These are phyloP conservation scores for Garcia nutans DNA, from an alignment of 345 rosid species.

Conservation along the genomic window DNA sequence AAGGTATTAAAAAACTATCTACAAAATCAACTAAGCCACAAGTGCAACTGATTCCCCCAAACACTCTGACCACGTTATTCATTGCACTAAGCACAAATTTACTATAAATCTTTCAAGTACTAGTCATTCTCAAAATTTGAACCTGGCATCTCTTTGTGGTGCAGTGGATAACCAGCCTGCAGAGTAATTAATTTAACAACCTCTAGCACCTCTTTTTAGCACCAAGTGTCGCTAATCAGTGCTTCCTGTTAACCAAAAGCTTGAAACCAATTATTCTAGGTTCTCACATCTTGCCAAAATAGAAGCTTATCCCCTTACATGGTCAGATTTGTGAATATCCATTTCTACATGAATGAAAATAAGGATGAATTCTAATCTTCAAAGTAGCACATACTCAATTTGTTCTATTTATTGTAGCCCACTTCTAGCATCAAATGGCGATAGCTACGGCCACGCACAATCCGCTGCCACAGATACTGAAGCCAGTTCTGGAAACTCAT, in stretches of 20 bases:
- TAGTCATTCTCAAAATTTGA: neutral
- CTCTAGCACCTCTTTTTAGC: neutral
- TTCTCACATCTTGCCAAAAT: neutral
- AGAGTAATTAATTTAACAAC: neutral
- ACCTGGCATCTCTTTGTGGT: neutral
- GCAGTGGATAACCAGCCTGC: neutral
- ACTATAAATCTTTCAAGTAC: neutral
- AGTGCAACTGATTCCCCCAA: neutral
- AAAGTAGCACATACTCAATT: constrained; percentile 16
- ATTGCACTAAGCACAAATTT: neutral
- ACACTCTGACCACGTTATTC: neutral
- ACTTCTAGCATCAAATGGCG: constrained; percentile 82
- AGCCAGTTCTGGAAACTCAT: constrained; percentile 49
- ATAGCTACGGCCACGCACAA: constrained; percentile 79
- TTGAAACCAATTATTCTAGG: neutral
- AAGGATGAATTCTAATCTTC: neutral
- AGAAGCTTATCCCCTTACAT: neutral
- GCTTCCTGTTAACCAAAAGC: constrained; percentile 6
- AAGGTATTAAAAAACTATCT: neutral
- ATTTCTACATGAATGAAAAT: neutral
- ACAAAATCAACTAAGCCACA: no score
- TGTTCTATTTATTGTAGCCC: constrained; percentile 40
- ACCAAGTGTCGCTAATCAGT: constrained; percentile 3
- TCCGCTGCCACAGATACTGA: constrained; percentile 65
- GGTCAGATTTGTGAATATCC: neutral